Conservation (phyloP, 257 asterid genomes). For the Vinca minor region DNA sequence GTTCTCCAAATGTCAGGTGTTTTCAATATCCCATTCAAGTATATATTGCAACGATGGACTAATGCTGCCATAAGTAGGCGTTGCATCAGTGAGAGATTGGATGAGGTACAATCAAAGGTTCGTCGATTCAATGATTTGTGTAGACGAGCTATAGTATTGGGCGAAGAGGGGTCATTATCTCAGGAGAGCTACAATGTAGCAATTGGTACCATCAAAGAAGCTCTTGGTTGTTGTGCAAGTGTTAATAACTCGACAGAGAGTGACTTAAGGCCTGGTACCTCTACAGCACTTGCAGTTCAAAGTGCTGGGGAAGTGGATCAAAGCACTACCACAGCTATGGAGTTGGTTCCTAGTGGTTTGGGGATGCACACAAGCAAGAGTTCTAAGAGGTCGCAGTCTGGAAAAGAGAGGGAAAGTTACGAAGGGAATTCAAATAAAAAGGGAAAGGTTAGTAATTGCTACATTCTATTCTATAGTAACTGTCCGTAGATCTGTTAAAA, state of each 20-base stretch:
- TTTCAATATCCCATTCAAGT: slow-evolving; percentile 62
- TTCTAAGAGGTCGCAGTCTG: slow-evolving; percentile 52
- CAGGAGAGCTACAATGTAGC: slow-evolving; percentile 70
- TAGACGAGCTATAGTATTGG: slow-evolving; percentile 77
- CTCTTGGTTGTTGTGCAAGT: slow-evolving; percentile 44
- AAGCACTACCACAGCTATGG: slow-evolving; percentile 26
- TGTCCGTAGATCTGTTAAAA: slow-evolving; percentile 2
- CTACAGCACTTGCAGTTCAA: slow-evolving; percentile 33
- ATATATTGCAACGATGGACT: slow-evolving; percentile 83
- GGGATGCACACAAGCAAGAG: slow-evolving; percentile 30
- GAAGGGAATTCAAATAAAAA: slow-evolving; percentile 40
- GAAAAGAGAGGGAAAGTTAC: slow-evolving; percentile 43
- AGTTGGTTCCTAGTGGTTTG: slow-evolving; percentile 27
- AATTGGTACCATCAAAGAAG: slow-evolving; percentile 52
- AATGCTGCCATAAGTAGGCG: slow-evolving; percentile 74
- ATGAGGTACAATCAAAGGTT: slow-evolving; percentile 72
- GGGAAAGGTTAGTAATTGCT: slow-evolving; percentile 60
- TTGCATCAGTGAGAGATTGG: slow-evolving; percentile 54
- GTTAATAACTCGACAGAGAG: slow-evolving; percentile 28
- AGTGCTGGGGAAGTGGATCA: slow-evolving; percentile 34
- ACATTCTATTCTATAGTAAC: neutral
- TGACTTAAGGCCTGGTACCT: slow-evolving; percentile 31
- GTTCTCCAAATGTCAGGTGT: slow-evolving; percentile 98
- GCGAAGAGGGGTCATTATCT: slow-evolving; percentile 90
- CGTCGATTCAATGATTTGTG: slow-evolving; percentile 83